Percentiles rank a stretch among this genome's conserved stretches.
Evolutionary conservation across 352 stramenopile species (phyloP).

Genomic region (Elongisporangium undulatum): DNA sequence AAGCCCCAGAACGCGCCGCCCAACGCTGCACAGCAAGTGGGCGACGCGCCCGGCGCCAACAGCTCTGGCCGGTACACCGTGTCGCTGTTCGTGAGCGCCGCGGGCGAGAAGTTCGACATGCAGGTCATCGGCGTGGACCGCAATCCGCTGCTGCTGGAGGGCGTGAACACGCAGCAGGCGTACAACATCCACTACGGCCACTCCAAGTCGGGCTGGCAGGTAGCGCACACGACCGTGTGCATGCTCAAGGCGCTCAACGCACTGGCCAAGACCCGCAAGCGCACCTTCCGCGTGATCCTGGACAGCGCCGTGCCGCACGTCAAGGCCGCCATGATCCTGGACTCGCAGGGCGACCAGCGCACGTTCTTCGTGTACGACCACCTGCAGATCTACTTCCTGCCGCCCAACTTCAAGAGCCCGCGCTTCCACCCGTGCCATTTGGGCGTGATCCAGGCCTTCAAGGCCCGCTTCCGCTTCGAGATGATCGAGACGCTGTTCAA

Average conservation of each 20-base stretch:
- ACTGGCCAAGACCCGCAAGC: slow-evolving; percentile 63
- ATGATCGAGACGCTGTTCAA: slow-evolving; percentile 75
- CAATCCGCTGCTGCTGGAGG: slow-evolving; percentile 47
- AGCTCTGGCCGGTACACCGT: slow-evolving; percentile 52
- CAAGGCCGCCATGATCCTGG: slow-evolving; percentile 83
- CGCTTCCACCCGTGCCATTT: slow-evolving; percentile 75
- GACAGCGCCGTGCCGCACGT: slow-evolving; percentile 81
- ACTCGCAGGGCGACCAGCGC: slow-evolving; percentile 80
- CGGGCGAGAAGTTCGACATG: slow-evolving; percentile 75
- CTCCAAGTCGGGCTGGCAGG: slow-evolving; percentile 79
- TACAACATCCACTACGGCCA: slow-evolving; percentile 79
- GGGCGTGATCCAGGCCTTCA: slow-evolving; percentile 75
- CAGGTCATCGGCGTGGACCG: slow-evolving; percentile 75
- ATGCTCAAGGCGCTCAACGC: slow-evolving; percentile 78
- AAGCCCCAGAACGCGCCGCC: slow-evolving; percentile 24
- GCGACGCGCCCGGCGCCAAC: background rate
- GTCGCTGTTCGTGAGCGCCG: slow-evolving; percentile 73
- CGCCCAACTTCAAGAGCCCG: slow-evolving; percentile 69
- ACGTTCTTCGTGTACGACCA: slow-evolving; percentile 86
- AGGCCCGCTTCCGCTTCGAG: slow-evolving; percentile 72
- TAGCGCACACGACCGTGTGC: slow-evolving; percentile 71
- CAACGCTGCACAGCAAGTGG: background rate
- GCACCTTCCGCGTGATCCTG: slow-evolving; percentile 77
- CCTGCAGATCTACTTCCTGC: slow-evolving; percentile 77
- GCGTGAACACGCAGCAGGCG: slow-evolving; percentile 49